Base-by-base conservation (phyloP, 306 rosid genomes). In the Morella rubra region DNA sequence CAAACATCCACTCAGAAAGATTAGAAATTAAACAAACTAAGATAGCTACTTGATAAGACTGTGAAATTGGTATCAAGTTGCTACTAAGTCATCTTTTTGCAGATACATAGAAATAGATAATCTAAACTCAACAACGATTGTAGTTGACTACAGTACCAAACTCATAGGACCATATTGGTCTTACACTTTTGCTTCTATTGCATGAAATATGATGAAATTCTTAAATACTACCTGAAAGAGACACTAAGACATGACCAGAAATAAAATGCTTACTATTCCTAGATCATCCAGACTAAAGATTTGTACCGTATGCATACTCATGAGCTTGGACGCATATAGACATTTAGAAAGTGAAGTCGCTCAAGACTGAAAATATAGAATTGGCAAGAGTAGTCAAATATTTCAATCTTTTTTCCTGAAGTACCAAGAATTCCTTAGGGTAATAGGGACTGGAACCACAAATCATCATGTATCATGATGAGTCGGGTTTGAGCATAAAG, bases 1-100 rank as follows among this genome's bases (percentile, higher is more conserved):
- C 81, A 77, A 83, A 75, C 72, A 69, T 72, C 76, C 32, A 68
- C 24, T 65, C 44, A 60, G 73, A 58, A 77, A 62, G 74, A 80
- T 80, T 74, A 73, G 64, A 82, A 67, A 84, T 73, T 32, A 32
- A 32, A 32, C 37, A 32, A 32, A 32, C 37, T 32, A 32, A 2
- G 37, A 32, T 32, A 32, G 37, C 37, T 32, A 32, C 37, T 32
- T 44, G 65, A 13, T 20, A 58, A 6, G 4, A 0, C 20, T 6
- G 18, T 8, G 3, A 5, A 73, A 52, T 49, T 24, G 54, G 76
- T 24, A 62, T 53, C 52, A 45, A 10, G 37, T 51, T 49, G 67
- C 56, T 15, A 50, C 15, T 2, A 44, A 52, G 44, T 24, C 53
- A 66, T 32, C 18, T 7, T 42, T 62, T 73, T 13, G 3, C 7